Evolutionary conservation across 331 rosid species (phyloP), one percentile per base, ranked within the genome.

Genomic region (Telfairia occidentalis): DNA sequence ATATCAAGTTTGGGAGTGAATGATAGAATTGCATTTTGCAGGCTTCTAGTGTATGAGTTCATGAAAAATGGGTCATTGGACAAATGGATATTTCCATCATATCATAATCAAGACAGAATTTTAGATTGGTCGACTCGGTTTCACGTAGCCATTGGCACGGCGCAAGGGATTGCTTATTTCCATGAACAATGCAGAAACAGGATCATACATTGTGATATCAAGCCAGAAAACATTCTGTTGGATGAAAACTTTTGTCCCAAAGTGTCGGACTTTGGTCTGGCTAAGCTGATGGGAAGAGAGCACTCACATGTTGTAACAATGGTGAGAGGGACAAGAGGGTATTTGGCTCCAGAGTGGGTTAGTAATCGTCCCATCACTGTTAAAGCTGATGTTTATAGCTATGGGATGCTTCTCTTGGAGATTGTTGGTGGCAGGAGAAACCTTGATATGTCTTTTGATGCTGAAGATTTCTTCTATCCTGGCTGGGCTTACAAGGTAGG

Each of bases 271-370:
- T 93, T 93, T 71, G 98, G 98, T 70, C 86, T 93, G 37, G 98
- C 98, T 18, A 93, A 93, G 84, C 60, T 93, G 86, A 93, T 93
- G 97, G 94, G 88, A 50, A 89, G 97, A 87, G 97, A 91, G 80
- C 96, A 91, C 82, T 93, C 97, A 15, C 96, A 93, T 50, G 98
- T 93, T 55, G 89, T 93, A 35, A 93, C 98, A 32, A 93, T 93
- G 98, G 82, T 93, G 9, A 84, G 98, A 87, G 98, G 98, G 70
- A 93, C 98, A 2, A 89, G 98, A 83, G 98, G 98, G 60, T 91
- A 93, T 81, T 84, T 93, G 79, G 97, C 98, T 61, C 98, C 98
- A 5, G 98, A 93, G 78, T 93, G 98, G 98, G 85, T 93, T 70
- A 84, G 96, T 79, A 93, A 93, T 77, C 94, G 96, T 59, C 96